Evolutionary conservation across 2,329 filamentous ascomycete species (phyloP).

Genomic region (Thielaviopsis punctulata): DNA sequence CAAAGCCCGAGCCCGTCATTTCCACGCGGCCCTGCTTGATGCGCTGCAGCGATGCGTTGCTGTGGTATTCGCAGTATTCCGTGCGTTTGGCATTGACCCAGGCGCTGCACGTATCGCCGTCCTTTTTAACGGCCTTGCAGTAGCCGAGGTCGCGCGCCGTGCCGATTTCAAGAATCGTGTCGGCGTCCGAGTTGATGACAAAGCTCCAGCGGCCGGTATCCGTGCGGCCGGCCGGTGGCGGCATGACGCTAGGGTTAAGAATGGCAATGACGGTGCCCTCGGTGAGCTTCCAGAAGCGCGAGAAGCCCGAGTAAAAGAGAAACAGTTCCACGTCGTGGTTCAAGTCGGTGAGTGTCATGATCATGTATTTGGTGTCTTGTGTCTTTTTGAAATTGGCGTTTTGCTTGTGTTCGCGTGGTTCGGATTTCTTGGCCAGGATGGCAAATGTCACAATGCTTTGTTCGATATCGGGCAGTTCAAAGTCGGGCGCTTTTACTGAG

Average conservation of each 20-base stretch:
- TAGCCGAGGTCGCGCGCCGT: slow-evolving; percentile 70
- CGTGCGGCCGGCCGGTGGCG: slow-evolving; percentile 55
- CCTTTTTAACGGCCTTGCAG: slow-evolving; percentile 70
- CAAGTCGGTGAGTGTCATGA: slow-evolving; percentile 71
- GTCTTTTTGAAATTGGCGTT: slow-evolving; percentile 17
- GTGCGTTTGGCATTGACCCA: slow-evolving; percentile 87
- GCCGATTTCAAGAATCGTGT: slow-evolving; percentile 82
- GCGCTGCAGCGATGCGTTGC: slow-evolving; percentile 55
- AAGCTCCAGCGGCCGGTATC: slow-evolving; percentile 76
- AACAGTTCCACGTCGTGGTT: slow-evolving; percentile 85
- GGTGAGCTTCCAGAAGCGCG: slow-evolving; percentile 83
- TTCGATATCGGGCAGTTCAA: slow-evolving; percentile 64
- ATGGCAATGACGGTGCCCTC: slow-evolving; percentile 85
- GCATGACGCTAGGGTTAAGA: slow-evolving; percentile 81
- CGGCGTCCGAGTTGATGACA: slow-evolving; percentile 68
- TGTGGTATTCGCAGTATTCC: slow-evolving; percentile 83
- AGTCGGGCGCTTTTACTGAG: slow-evolving; percentile 66
- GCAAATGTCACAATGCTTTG: slow-evolving; percentile 81
- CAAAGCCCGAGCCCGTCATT: slow-evolving; percentile 51
- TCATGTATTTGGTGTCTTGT: slow-evolving; percentile 69
- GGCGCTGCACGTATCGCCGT: slow-evolving; percentile 59
- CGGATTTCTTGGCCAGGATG: slow-evolving; percentile 75
- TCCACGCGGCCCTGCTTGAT: slow-evolving; percentile 54
- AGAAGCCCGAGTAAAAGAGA: slow-evolving; percentile 79
- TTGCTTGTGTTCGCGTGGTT: slow-evolving; percentile 44